Base-by-base conservation (phyloP, 2,329 filamentous ascomycete species). In the Diatrype stigma region DNA sequence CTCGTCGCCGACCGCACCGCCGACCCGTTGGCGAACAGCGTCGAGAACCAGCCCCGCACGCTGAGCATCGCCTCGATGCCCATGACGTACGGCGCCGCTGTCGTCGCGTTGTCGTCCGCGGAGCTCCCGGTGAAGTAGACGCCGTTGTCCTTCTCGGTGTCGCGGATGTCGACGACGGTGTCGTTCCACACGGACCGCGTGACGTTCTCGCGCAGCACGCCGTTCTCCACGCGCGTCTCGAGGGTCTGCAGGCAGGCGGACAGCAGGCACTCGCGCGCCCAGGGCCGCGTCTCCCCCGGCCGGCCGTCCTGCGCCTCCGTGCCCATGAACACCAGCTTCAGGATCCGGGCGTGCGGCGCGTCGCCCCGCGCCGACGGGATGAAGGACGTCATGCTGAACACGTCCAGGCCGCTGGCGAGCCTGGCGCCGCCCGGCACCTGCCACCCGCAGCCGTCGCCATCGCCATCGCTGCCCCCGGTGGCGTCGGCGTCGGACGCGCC, bases 321-420 rank as follows among this genome's bases (percentile, higher is more conserved):
- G 28, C 66, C 66, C 62, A 68, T 65, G 54, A 68, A 68, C 1
- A 66, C 56, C n/a, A 68, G 57, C 21, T 60, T 60, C 56, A 67
- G 56, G 37, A 68, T 66, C 11, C 60, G 65, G 3, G 63, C 66
- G 49, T 65, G 65, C 3, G 66, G 54, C 44, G 59, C 56, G 46
- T 63, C 61, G 14, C 64, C 63, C 2, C 50, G 49, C 1, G 56
- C 57, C 3, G 53, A 37, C 3, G 64, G 63, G 32, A 68, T 61
- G 11, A 63, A 42, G 0, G 64, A 62, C 2, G 66, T 67, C 63
- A 68, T 66, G 50, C 64, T 64, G 51, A 69, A 67, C 7, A 65
- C 65, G 16, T 67, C 59, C 12, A 51, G 52, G 11, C 57, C 51
- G 17, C 53, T 56, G 34, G 54, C 54, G 2, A 67, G 52, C 7